phyloP scores from a whole-genome alignment of 805 yeast genomes.

The Pichia rugopelliculosa region DNA sequence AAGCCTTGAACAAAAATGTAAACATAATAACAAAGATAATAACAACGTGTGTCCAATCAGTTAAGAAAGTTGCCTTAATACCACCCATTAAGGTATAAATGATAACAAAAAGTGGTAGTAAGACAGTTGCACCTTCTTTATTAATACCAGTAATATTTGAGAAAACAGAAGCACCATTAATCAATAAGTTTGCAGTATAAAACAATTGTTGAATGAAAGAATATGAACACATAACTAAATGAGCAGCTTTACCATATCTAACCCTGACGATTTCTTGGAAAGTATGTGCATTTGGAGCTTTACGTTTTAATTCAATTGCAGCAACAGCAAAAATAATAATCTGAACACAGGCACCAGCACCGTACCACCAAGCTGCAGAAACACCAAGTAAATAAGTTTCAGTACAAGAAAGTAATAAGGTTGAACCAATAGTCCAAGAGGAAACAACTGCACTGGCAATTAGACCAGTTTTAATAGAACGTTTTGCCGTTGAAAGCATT shows the following conservation, averaged over 20 bases:
- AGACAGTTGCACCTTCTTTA: conserved; percentile 28
- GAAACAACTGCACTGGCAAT: conserved; percentile 32
- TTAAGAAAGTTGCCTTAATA: conserved; percentile 33
- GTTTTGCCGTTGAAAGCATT: conserved; percentile 32
- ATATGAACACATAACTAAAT: conserved; percentile 22
- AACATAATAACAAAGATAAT: conserved; percentile 29
- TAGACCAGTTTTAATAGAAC: conserved; percentile 31
- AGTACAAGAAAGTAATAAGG: conserved; percentile 25
- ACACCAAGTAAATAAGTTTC: conserved; percentile 30
- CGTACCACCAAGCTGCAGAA: conserved; percentile 31
- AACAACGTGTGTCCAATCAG: conserved; percentile 34
- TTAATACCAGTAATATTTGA: conserved; percentile 29
- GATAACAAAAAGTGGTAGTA: conserved; percentile 31
- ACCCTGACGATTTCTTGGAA: conserved; percentile 28
- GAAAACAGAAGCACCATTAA: conserved; percentile 30
- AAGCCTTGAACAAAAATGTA: conserved; percentile 23
- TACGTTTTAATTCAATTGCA: conserved; percentile 29
- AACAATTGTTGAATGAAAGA: conserved; percentile 23
- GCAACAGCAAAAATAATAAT: conserved; percentile 27
- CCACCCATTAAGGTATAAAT: conserved; percentile 35
- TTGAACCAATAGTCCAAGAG: conserved; percentile 31
- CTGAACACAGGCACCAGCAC: conserved; percentile 30
- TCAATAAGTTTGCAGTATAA: conserved; percentile 29
- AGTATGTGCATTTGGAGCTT: conserved; percentile 32
- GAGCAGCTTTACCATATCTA: conserved; percentile 28